Base-by-base conservation (phyloP, 805 yeast genomes). In the Maudiozyma bulderi region DNA sequence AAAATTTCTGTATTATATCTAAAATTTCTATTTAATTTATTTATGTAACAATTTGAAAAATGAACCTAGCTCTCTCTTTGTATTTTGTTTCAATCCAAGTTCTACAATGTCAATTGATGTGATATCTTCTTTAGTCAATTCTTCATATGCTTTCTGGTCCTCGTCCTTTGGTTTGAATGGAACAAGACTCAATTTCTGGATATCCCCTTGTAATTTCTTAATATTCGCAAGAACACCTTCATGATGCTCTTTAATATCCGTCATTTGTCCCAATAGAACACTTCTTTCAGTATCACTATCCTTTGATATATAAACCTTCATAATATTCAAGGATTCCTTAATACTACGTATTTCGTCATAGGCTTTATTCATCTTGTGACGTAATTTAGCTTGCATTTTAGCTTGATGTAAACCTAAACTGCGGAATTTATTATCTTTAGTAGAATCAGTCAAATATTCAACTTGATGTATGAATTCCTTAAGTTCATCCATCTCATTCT, bases 51-150 rank as follows among this genome's bases (percentile, higher is more conserved):
- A 53, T 43, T 55, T 55, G 45, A 65, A 54, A 11, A 60, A 52
- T 8, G 47, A 50, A 15, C 69, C 69, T 5, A 65, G 34, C 40
- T 61, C 59, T 40, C 45, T 55, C 44, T 55, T 62, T 1, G 66
- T 58, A 41, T 56, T 58, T 20, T 61, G 39, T 20, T 38, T 49
- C 42, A 63, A 40, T 32, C 62, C 59, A 11, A 55, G 49, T 44
- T 58, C 59, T 6, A 57, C 57, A n/a, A 63, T 56, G 10, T 54
- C 53, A 7, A 53, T 47, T 0, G 61, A 52, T 28, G 55, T 40
- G 20, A 51, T 47, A 9, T 52, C 51, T 30, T 45, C 40, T 14
- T 37, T 41, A 15, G 30, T 14, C 6, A 49, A 28, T 3, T 42
- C 20, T 8, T 39, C 28, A 14, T 20, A 30, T 5, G n/a, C 35